Conservation (phyloP, 2,329 filamentous ascomycete genomes). For the Trichoderma oligosporum region DNA sequence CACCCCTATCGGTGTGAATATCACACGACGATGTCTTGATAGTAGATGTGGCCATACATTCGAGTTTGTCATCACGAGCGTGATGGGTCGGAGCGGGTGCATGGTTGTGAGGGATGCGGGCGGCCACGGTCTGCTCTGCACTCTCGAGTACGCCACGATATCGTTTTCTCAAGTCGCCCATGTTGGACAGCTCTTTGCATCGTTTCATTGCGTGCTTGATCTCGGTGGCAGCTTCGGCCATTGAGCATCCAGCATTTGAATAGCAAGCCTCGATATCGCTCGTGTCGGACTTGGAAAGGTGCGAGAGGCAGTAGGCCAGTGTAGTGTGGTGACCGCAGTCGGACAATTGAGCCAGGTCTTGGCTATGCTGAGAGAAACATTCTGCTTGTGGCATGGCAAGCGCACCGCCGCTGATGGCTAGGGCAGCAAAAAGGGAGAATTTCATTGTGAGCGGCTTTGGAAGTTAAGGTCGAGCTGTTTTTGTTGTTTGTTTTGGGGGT, state of each 20-base stretch:
- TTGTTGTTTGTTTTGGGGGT: neutral
- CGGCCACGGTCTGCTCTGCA: neutral
- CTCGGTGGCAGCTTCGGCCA: conserved; percentile 30
- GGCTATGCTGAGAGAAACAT: conserved; percentile 40
- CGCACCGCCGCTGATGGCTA: conserved; percentile 36
- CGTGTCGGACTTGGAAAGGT: conserved; percentile 31
- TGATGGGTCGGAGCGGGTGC: conserved; percentile 21
- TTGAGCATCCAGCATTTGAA: conserved; percentile 35
- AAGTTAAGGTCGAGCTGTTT: neutral
- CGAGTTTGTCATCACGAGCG: conserved; percentile 23
- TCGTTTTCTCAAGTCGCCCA: conserved; percentile 32
- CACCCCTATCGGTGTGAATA: conserved; percentile 36
- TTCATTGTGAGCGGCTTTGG: conserved; percentile 14
- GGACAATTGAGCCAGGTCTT: conserved; percentile 38
- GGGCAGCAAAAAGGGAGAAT: conserved; percentile 13
- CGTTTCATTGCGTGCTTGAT: conserved; percentile 30
- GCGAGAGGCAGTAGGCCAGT: conserved; percentile 42
- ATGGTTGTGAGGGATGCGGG: conserved; percentile 21
- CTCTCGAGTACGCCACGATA: conserved; percentile 21
- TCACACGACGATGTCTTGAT: conserved; percentile 39
- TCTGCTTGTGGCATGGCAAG: conserved; percentile 32
- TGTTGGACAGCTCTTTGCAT: conserved; percentile 31
- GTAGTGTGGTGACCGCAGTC: conserved; percentile 43
- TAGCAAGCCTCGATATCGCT: conserved; percentile 39
- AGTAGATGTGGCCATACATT: conserved; percentile 38